phyloP scores from a whole-genome alignment of 495 filamentous ascomycete species.

The Tricharina praecox region DNA sequence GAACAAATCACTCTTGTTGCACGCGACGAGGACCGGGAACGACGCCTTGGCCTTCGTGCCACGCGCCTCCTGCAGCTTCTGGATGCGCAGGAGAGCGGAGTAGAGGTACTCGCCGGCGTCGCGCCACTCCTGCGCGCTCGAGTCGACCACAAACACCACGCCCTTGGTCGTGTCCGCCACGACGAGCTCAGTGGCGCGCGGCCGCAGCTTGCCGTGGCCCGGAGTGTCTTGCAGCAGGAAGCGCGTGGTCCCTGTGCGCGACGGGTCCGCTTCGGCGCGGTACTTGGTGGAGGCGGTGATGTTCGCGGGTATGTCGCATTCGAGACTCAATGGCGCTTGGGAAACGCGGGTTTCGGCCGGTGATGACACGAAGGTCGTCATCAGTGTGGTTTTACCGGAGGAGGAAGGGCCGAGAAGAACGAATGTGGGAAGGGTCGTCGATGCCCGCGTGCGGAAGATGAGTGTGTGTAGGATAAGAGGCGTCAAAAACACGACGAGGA shows the following conservation, averaged over 20 bases:
- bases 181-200: conserved; percentile 34
- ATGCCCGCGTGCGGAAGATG: conserved; percentile 48
- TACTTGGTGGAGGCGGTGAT: conserved; percentile 47
- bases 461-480: conserved; percentile 64
- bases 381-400: conserved; percentile 73
- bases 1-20: conserved; percentile 91
- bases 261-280: conserved; percentile 52
- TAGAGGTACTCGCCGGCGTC: conserved; percentile 67
- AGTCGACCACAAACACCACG: conserved; percentile 78
- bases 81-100: conserved; percentile 63
- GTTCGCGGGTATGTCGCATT: conserved; percentile 51
- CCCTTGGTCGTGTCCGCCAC: conserved; percentile 43
- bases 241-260: conserved; percentile 43
- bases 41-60: conserved; percentile 42
- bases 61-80: conserved; percentile 47
- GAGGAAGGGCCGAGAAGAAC: conserved; percentile 71
- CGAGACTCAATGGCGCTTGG: conserved; percentile 53
- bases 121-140: conserved; percentile 45
- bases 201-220: conserved; percentile 83
- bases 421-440: conserved; percentile 59
- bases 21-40: conserved; percentile 64
- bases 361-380: conserved; percentile 34
- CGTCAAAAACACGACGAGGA: conserved; percentile 50
- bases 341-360: conserved; percentile 59
- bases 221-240: conserved; percentile 79